phyloP scores from a whole-genome alignment of 2,329 filamentous ascomycete genomes.

The Fusarium globosum region DNA sequence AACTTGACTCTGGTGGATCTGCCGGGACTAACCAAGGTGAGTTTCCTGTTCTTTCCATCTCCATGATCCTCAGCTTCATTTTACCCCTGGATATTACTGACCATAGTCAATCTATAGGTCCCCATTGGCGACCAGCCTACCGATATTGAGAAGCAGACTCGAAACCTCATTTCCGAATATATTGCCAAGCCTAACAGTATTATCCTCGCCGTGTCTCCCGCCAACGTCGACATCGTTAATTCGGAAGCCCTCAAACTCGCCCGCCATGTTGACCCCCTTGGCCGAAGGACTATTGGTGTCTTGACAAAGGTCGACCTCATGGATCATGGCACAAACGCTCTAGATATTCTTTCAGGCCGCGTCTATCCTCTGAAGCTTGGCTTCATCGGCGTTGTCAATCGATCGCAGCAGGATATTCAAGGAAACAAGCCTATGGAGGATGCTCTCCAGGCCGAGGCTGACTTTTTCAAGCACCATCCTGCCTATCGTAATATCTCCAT shows the following conservation, averaged over 20 bases:
- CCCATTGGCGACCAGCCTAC: constrained; percentile 97
- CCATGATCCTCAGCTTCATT: constrained; percentile 15
- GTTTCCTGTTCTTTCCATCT: constrained; percentile 34
- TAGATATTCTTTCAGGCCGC: constrained; percentile 96
- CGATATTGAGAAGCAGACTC: constrained; percentile 98
- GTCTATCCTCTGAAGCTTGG: constrained; percentile 97
- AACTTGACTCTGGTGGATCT: constrained; percentile 97
- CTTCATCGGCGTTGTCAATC: constrained; percentile 97
- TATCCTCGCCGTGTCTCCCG: constrained; percentile 93
- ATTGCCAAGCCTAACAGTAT: constrained; percentile 99
- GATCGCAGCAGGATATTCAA: constrained; percentile 98
- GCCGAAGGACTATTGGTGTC: constrained; percentile 94
- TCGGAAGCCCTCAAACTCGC: constrained; percentile 97
- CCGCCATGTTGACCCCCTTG: constrained; percentile 94
- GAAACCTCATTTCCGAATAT: constrained; percentile 96
- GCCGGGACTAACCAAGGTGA: constrained; percentile 92
- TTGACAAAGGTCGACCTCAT: constrained; percentile 97
- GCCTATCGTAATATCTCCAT: constrained; percentile 96
- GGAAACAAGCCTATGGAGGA: constrained; percentile 95
- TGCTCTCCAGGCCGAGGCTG: constrained; percentile 86
- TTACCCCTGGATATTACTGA: constrained; percentile 35
- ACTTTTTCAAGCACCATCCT: constrained; percentile 97
- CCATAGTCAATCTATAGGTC: constrained; percentile 64
- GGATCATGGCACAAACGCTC: constrained; percentile 97
- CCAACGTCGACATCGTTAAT: constrained; percentile 98